phyloP scores from a whole-genome alignment of 169 alveolate species.

The Condylostoma magnum region DNA sequence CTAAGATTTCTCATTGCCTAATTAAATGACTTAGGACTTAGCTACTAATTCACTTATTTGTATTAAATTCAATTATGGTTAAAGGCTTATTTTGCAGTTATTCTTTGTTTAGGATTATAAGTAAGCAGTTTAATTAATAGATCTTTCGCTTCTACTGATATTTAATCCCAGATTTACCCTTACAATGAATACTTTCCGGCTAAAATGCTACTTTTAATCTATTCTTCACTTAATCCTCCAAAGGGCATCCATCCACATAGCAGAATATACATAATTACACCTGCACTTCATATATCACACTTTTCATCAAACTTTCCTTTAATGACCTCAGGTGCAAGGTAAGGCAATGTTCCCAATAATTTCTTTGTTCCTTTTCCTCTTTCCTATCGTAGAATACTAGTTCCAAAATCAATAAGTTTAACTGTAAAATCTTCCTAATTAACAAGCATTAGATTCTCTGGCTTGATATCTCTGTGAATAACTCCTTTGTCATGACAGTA shows the following conservation, averaged over 20 bases:
- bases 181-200: not conserved
- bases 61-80: not conserved
- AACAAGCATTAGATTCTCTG: not conserved
- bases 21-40: no score
- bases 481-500: constrained; percentile 62
- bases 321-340: constrained; percentile 59
- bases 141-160: constrained; percentile 17
- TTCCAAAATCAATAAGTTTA: no score
- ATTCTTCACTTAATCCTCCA: constrained; percentile 47
- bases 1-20: no score
- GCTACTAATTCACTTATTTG: not conserved
- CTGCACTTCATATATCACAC: constrained; percentile 54
- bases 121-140: not conserved
- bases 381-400: no score
- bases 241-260: constrained; percentile 53
- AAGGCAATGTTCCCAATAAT: constrained; percentile 43
- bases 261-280: constrained; percentile 49
- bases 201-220: constrained; percentile 32
- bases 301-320: constrained; percentile 46
- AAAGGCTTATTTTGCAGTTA: not conserved
- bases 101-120: not conserved
- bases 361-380: no score
- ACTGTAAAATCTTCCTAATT: constrained; percentile 5
- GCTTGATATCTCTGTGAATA: constrained; percentile 78
- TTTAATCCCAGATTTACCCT: not conserved